Conservation (phyloP, 2,329 filamentous ascomycete genomes). For the Neonectria coccinea region DNA sequence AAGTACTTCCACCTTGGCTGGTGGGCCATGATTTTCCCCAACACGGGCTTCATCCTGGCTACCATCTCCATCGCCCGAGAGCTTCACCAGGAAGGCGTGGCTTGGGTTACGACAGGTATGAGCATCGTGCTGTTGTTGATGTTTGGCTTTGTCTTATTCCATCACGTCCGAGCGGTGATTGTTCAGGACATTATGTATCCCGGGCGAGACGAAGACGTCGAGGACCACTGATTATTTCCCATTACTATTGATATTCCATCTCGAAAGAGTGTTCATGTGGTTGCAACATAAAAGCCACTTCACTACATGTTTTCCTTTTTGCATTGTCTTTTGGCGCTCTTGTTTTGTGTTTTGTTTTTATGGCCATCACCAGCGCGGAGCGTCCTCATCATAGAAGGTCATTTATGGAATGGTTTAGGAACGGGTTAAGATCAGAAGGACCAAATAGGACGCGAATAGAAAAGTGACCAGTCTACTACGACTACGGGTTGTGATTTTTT, state of each 20-base stretch:
- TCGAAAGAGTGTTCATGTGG: neutral
- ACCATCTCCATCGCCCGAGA: slow-evolving; percentile 61
- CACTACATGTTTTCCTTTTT: neutral
- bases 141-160: slow-evolving; percentile 57
- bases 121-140: slow-evolving; percentile 59
- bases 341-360: neutral
- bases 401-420: neutral
- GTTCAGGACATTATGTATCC: slow-evolving; percentile 67
- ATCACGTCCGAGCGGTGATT: slow-evolving; percentile 58
- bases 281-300: neutral
- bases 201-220: slow-evolving; percentile 63
- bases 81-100: slow-evolving; percentile 57
- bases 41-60: slow-evolving; percentile 68
- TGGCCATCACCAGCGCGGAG: neutral
- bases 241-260: neutral
- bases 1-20: slow-evolving; percentile 70
- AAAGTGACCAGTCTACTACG: neutral
- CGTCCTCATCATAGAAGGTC: neutral
- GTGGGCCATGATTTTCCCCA: slow-evolving; percentile 73
- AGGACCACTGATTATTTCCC: slow-evolving; percentile 54
- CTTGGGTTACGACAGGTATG: slow-evolving; percentile 63
- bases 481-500: neutral
- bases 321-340: neutral
- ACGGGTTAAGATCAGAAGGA: neutral
- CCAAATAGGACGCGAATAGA: neutral